phyloP scores from a whole-genome alignment of 805 yeast species.

The Saturnispora gosingensis region DNA sequence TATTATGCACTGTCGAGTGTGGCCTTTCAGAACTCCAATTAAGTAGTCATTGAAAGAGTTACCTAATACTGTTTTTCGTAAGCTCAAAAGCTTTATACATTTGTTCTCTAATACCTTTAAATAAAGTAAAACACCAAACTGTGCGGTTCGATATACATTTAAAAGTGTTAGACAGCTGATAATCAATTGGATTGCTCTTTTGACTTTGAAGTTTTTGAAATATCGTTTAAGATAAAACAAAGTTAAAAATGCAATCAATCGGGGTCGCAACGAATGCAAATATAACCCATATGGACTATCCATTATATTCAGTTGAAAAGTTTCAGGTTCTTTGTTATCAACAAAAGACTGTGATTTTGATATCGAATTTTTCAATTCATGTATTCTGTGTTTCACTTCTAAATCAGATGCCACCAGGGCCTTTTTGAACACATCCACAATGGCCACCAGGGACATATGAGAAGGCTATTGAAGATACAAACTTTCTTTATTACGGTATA shows the following conservation, averaged over 20 bases:
- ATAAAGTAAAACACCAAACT: not conserved
- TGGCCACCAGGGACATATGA: not conserved
- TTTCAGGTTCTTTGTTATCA: not conserved
- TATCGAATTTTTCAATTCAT: not conserved
- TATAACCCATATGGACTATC: slow-evolving; percentile 1
- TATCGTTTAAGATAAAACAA: not conserved
- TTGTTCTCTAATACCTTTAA: slow-evolving; percentile 4
- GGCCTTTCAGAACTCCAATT: slow-evolving; percentile 2
- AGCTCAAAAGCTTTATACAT: not conserved
- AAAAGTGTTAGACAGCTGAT: not conserved
- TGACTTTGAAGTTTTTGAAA: not conserved
- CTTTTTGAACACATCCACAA: not conserved
- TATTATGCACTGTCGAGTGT: not conserved
- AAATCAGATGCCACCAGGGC: not conserved
- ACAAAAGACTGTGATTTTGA: not conserved
- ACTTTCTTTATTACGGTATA: not conserved
- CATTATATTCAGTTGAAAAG: not conserved
- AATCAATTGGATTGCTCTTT: not conserved
- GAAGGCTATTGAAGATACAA: not conserved
- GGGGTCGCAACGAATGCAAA: slow-evolving; percentile 1
- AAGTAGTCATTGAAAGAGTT: not conserved
- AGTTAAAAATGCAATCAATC: not conserved
- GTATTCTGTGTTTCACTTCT: not conserved
- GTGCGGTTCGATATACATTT: not conserved
- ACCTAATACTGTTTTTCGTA: not conserved